Evolutionary conservation across 139 green algal species (phyloP).

Genomic region (Chlamydomonas sp.): DNA sequence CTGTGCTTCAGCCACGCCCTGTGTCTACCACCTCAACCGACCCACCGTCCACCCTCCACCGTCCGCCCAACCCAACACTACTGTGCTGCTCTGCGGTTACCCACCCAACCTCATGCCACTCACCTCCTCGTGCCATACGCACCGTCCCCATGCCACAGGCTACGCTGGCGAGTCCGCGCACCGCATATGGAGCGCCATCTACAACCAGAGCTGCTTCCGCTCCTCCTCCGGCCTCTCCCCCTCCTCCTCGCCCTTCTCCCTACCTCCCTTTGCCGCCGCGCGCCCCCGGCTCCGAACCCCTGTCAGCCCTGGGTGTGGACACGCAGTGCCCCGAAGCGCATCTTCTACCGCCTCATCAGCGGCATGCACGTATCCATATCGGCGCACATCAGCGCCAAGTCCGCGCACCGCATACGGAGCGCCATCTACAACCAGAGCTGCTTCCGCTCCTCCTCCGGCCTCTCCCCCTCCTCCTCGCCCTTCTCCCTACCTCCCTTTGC

Average conservation of each 20-base stretch:
- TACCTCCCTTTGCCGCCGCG: background rate
- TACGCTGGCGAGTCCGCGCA: slow-evolving; percentile 85
- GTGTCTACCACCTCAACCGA: background rate
- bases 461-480: no score
- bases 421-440: no score
- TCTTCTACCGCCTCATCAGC: slow-evolving; percentile 87
- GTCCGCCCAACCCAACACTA: no score
- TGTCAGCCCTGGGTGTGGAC: background rate
- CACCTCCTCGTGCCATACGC: background rate
- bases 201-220: slow-evolving; percentile 90
- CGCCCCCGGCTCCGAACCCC: background rate
- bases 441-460: no score
- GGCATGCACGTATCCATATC: slow-evolving; percentile 96
- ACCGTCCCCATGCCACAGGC: background rate
- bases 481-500: no score
- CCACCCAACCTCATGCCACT: background rate
- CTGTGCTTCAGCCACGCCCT: no score
- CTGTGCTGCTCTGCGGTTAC: no score
- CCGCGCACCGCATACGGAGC: no score
- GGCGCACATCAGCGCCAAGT: slow-evolving; percentile 86
- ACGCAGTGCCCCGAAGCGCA: slow-evolving; percentile 65
- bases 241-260: background rate
- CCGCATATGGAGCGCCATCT: slow-evolving; percentile 94
- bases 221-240: no score
- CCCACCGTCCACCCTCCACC: no score